Evolutionary conservation across 2,329 filamentous ascomycete genomes (phyloP), one percentile per base, ranked within the genome.

Genomic region (Apiospora rasikravindrae): DNA sequence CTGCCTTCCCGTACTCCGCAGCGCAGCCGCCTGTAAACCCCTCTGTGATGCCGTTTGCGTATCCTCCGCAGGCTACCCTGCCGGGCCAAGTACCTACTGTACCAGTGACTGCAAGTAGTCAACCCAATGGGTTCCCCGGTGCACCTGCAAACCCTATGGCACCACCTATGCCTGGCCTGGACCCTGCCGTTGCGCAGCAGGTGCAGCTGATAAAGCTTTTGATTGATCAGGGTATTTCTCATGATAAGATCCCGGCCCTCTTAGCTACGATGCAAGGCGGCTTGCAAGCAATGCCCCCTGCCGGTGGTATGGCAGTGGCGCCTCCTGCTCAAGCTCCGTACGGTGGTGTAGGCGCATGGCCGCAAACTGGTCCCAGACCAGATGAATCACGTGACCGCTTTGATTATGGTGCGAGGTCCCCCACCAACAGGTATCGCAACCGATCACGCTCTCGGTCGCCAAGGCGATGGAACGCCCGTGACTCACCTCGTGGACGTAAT

Each of bases 381-480:
- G 83, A 84, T 72, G 86, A 87, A 72, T 81, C 86, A 81, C 89
- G 88, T 86, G 90, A 92, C 77, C 85, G 83, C 73, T 81, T 80
- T 79, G 84, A 85, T 73, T 89, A 86, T 76, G 86, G 87, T 74
- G 86, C 87, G 80, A 89, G 91, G 80, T 94, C 92, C 45, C 92
- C 91, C 24, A 86, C 86, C 73, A 86, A 86, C 73, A 85, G 87
- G 80, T 86, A 86, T 77, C 85, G 86, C 73, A 88, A 88, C 77
- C 90, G 93, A 72, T 70, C 93, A 73, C 90, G 95, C 70, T 96
- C 93, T 44, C 90, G 93, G 51, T 97, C 95, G 75, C 94, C 95
- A 69, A 92, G 91, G 78, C 90, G 57, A 64, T 93, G 93, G 87
- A 91, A 91, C 77, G 86, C 88, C 74, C 90, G 90, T 73, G 88